Evolutionary conservation across 352 stramenopile species (phyloP), one percentile per base, ranked within the genome.

Genomic region (Phytopythium vexans): DNA sequence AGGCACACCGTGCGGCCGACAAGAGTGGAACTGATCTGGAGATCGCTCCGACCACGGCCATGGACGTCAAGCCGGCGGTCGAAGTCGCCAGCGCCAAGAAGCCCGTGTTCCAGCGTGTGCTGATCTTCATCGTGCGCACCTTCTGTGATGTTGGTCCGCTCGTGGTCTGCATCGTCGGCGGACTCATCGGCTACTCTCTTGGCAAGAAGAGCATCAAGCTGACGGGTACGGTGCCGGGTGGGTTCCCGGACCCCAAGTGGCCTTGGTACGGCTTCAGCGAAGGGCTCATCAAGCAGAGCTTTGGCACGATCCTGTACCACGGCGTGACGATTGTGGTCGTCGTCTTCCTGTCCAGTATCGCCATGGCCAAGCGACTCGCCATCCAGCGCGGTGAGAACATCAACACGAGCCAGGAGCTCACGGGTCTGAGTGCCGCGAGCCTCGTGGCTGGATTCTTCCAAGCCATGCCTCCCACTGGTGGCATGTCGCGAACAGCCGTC

Each of bases 291-390:
- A 57, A 68, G 10, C 54, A 64, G 7, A 63, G 72, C 16, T 74
- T 90, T 49, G 56, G 56, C 2, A 45, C 71, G n/a, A 70, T 96
- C 38, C 49, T 88, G 9, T 27, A 81, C 32, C 64, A 86, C 32
- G 68, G 83, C 1, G 34, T 94, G n/a, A 77, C 68, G 39, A 91
- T 94, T 54, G 64, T 66, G 2, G 62, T 97, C 49, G 72, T 97
- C 32, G 83, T 88, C 5, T 97, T 92, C 72, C 81, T 97, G 59
- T 88, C 93, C 48, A 92, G 72, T 52, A 91, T 96, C 65, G 82
- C 83, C 6, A 94, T 97, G 70, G 73, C 78, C 58, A 95, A 96
- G 54, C 70, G 76, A 15, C 65, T 96, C 3, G 88, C 86, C 7
- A 74, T 81, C 33, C 70, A 79, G 49, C 81, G 87, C 21, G 76